Evolutionary conservation across 2,329 filamentous ascomycete species (phyloP).

Genomic region (Zymoseptoria brevis): DNA sequence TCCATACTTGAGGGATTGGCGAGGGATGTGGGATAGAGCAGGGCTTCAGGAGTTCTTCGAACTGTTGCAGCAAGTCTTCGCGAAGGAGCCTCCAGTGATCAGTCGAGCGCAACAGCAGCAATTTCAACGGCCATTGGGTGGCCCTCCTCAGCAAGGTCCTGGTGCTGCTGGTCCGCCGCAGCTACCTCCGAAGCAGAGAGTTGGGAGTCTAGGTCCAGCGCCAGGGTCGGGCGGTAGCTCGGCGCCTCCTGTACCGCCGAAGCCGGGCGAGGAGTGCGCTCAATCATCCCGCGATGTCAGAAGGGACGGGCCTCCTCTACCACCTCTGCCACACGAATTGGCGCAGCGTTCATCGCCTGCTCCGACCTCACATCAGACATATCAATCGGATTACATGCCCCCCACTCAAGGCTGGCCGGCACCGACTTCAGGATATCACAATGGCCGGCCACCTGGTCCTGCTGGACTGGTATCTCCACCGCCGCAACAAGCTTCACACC

Average conservation of each 20-base stretch:
- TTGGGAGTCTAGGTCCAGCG: conserved; percentile 5
- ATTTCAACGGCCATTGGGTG: conserved; percentile 52
- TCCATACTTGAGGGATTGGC: conserved; percentile 87
- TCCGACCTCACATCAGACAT: conserved; percentile 2
- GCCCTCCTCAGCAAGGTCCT: conserved; percentile 55
- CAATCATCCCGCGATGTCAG: conserved; percentile 10
- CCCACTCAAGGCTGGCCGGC: conserved; percentile 8
- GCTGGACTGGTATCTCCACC: conserved; percentile 27
- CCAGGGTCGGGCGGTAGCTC: conserved; percentile 12
- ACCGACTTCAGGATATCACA: conserved; percentile 25
- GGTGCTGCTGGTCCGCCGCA: conserved; percentile 27
- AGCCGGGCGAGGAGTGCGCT: conserved; percentile 34
- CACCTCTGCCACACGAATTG: conserved; percentile 26
- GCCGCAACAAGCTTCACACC: conserved; percentile 32
- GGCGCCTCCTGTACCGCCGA: conserved; percentile 48
- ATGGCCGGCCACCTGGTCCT: conserved; percentile 19
- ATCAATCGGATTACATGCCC: not conserved
- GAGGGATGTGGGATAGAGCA: conserved; percentile 75
- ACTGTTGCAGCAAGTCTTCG: conserved; percentile 78
- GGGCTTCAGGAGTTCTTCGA: conserved; percentile 74
- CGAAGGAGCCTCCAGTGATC: conserved; percentile 87
- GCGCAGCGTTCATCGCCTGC: conserved; percentile 6
- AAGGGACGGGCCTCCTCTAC: conserved; percentile 29
- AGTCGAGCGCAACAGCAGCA: conserved; percentile 54
- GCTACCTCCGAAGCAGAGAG: conserved; percentile 30